Evolutionary conservation across 1,139 yeast species (phyloP).

Genomic region (Debaryomycetaceae sp.): DNA sequence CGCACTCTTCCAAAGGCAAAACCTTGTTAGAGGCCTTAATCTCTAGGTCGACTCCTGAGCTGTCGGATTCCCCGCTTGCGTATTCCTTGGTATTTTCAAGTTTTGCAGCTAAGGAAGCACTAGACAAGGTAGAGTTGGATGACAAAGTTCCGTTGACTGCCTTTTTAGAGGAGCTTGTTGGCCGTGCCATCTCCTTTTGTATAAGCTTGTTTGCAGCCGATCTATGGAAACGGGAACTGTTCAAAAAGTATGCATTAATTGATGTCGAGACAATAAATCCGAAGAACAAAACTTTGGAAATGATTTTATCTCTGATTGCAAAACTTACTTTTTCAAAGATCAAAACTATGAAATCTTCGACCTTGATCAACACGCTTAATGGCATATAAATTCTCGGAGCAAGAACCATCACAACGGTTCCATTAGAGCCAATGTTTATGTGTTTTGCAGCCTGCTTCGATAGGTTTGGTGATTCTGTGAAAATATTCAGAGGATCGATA

Average conservation of each 20-base stretch:
- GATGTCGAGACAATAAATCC: constrained; percentile 73
- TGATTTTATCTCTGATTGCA: constrained; percentile 79
- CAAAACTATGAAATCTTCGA: constrained; percentile 61
- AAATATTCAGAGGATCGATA: constrained; percentile 16
- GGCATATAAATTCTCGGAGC: constrained; percentile 71
- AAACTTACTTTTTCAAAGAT: constrained; percentile 56
- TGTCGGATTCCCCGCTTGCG: constrained; percentile 3
- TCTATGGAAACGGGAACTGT: constrained; percentile 63
- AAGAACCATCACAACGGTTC: constrained; percentile 63
- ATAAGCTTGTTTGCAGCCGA: constrained; percentile 42
- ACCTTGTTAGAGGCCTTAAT: constrained; percentile 20
- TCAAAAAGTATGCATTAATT: constrained; percentile 79
- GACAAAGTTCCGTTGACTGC: not conserved
- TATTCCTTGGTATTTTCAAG: not conserved
- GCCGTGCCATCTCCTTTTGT: constrained; percentile 35
- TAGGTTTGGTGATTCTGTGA: constrained; percentile 32
- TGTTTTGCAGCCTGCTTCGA: constrained; percentile 40
- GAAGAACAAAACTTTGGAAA: constrained; percentile 74
- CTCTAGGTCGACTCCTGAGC: constrained; percentile 19
- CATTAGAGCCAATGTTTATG: constrained; percentile 41
- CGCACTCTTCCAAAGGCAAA: constrained; percentile 59
- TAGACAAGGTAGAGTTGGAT: constrained; percentile 1
- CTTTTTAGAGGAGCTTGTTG: constrained; percentile 11
- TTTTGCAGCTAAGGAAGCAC: not conserved
- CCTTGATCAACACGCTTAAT: constrained; percentile 55